phyloP scores from a whole-genome alignment of 192 early-diverging fungal species.

The Dimargaris cristalligena region DNA sequence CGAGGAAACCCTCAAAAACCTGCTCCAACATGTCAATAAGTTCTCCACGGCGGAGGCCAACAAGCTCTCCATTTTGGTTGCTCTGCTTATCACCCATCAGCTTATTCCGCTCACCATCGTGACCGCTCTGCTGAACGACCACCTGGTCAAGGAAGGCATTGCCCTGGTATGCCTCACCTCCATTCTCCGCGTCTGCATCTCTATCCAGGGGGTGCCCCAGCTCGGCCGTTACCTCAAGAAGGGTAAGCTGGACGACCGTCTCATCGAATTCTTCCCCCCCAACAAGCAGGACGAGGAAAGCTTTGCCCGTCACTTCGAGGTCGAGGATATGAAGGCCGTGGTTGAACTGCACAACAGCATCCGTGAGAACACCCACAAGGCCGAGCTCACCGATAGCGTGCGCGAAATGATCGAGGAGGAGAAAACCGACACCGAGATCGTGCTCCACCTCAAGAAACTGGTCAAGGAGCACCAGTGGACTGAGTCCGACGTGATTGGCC shows the following conservation, averaged over 20 bases:
- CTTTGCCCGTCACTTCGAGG: constrained; percentile 83
- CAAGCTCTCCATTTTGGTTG: constrained; percentile 65
- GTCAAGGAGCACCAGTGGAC: constrained; percentile 31
- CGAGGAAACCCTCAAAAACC: constrained; percentile 68
- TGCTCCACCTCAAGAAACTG: constrained; percentile 16
- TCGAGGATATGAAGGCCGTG: constrained; percentile 75
- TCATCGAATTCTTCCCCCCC: constrained; percentile 83
- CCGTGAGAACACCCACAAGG: constrained; percentile 47
- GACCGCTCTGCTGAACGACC: constrained; percentile 70
- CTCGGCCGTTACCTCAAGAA: constrained; percentile 50
- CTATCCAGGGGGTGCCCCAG: constrained; percentile 59
- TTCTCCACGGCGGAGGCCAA: constrained; percentile 58
- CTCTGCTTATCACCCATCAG: constrained; percentile 47
- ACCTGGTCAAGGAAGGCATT: constrained; percentile 83
- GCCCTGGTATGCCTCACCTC: constrained; percentile 69
- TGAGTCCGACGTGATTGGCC: constrained; percentile 54
- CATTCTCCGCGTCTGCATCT: constrained; percentile 63
- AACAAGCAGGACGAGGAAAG: constrained; percentile 78
- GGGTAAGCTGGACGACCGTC: constrained; percentile 50
- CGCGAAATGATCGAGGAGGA: constrained; percentile 40
- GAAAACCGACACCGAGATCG: constrained; percentile 10
- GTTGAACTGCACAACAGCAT: constrained; percentile 65
- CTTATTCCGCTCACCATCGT: constrained; percentile 57
- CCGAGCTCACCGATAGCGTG: constrained; percentile 38
- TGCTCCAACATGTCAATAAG: constrained; percentile 83